These are phyloP conservation scores for Sugiyamaella smithiae DNA, from an alignment of 805 yeast genomes.

Conservation along the genomic window DNA sequence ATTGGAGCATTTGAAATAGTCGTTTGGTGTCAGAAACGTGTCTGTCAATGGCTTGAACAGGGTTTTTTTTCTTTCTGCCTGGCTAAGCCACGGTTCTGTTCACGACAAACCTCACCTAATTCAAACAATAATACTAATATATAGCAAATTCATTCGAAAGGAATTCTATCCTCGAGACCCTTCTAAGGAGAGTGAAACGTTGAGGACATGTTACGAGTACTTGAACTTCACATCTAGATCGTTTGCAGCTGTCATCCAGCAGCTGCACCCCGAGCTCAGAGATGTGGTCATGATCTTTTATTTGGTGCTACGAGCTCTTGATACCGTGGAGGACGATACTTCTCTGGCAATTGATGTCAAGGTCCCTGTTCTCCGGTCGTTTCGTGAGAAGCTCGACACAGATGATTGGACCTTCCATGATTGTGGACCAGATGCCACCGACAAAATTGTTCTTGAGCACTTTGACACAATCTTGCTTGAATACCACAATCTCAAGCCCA, in stretches of 20 bases:
- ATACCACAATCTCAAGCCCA: conserved; percentile 68
- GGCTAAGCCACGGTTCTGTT: too few relatives aligned
- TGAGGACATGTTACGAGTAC: conserved; percentile 64
- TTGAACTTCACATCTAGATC: conserved; percentile 77
- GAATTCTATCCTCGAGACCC: conserved; percentile 50
- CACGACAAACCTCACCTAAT: too few relatives aligned
- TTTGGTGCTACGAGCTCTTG: conserved; percentile 82
- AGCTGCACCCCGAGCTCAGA: conserved; percentile 85
- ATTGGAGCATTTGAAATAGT: too few relatives aligned
- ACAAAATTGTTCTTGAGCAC: conserved; percentile 74
- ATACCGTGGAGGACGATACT: conserved; percentile 96
- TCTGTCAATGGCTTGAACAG: too few relatives aligned
- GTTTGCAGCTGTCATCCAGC: conserved; percentile 89
- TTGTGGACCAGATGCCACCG: conserved; percentile 68
- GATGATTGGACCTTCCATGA: conserved; percentile 82
- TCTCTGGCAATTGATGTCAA: conserved; percentile 68
- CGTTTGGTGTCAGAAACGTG: too few relatives aligned
- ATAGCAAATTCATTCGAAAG: conserved; percentile 49
- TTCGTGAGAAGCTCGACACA: conserved; percentile 58
- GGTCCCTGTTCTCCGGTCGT: conserved; percentile 67
- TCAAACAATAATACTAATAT: background rate
- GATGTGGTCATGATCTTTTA: conserved; percentile 77
- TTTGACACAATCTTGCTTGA: conserved; percentile 69
- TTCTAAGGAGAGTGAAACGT: conserved; percentile 40
- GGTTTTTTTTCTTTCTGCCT: too few relatives aligned